Conservation (phyloP, 1,284 basidiomycete genomes). For the Pyrrhoderma noxium region DNA sequence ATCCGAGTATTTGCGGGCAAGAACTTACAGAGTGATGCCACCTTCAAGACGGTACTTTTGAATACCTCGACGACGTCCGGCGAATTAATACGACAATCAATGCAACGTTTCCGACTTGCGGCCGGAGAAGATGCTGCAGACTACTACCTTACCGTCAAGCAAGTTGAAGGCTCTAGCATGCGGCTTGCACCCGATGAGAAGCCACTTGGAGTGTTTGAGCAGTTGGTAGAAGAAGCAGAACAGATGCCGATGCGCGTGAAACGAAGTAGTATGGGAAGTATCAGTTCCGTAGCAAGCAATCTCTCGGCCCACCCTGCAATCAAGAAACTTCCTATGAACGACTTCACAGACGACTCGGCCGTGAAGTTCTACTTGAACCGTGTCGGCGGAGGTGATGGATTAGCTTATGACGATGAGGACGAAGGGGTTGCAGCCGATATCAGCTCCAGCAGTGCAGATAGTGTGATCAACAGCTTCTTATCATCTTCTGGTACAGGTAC, state of each 20-base stretch:
- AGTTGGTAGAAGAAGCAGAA: constrained; percentile 70
- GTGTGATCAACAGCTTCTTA: constrained; percentile 12
- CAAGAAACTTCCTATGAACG: constrained; percentile 87
- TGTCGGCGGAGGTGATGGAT: constrained; percentile 28
- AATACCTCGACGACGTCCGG: constrained; percentile 78
- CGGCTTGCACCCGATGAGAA: constrained; percentile 65
- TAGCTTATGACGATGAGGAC: constrained; percentile 30
- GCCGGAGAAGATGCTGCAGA: constrained; percentile 53
- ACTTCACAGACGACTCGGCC: constrained; percentile 93
- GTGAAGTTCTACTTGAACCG: constrained; percentile 95
- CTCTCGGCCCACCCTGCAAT: constrained; percentile 92
- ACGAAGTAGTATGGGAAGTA: constrained; percentile 86
- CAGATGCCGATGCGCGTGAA: constrained; percentile 77
- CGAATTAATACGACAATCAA: constrained; percentile 85
- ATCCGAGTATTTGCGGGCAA: constrained; percentile 92
- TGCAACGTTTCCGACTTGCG: constrained; percentile 85
- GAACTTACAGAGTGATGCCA: constrained; percentile 82
- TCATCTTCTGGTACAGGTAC: constrained; percentile 18
- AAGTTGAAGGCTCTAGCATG: constrained; percentile 80
- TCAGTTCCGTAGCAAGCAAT: constrained; percentile 87
- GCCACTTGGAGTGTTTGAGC: constrained; percentile 84
- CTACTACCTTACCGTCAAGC: constrained; percentile 92
- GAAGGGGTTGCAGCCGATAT: constrained; percentile 12
- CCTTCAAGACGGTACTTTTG: constrained; percentile 95
- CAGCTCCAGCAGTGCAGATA: background rate